Base-by-base conservation (phyloP, 495 filamentous ascomycete genomes). In the Platismatia glauca region DNA sequence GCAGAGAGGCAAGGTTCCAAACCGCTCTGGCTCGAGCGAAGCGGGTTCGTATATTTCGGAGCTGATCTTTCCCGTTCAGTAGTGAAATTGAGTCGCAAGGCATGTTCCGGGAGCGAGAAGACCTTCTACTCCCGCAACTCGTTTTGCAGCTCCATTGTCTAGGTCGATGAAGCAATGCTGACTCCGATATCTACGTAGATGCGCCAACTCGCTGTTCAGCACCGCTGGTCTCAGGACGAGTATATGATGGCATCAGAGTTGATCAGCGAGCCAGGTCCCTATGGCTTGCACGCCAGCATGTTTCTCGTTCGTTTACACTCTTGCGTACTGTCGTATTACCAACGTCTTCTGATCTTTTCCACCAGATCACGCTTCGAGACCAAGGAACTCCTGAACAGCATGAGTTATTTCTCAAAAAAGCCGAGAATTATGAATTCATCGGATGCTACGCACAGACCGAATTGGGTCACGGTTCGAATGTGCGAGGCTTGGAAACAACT, bases 401-500 rank as follows among this genome's bases (percentile, higher is more conserved):
- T 63, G 79, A 85, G 66, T 75, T 83, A 41, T 90, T 88, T 79
- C 76, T 86, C 60, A 79, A 85, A 60, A 80, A 74, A 24, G 87
- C 87, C 5, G 69, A 80, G 56, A 78, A 82, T 31, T 88, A 88
- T 70, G 73, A 88, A 71, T 80, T 82, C 60, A 83, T 89, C 62
- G 88, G 88, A 58, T 89, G 87, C 67, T 90, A 90, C 70, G 87
- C 87, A 3, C 87, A 90, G 71, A 89, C 87, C 0, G 87, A 90
- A 69, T 67, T 90, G 24, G 87, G 87, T 18, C 87, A 90, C 69
- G 87, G 87, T 7, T 86, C 81, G 16, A 89, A 90, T 66, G 87
- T 90, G 18, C 80, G 86, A 63, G 87, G 87, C 24, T 74, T 90
- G 44, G 85, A 89, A 72, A 90, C 87, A 22, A 87, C 83, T 15